Evolutionary conservation across 345 rosid species (phyloP), one percentile per base, ranked within the genome.

Genomic region (Pistacia atlantica): DNA sequence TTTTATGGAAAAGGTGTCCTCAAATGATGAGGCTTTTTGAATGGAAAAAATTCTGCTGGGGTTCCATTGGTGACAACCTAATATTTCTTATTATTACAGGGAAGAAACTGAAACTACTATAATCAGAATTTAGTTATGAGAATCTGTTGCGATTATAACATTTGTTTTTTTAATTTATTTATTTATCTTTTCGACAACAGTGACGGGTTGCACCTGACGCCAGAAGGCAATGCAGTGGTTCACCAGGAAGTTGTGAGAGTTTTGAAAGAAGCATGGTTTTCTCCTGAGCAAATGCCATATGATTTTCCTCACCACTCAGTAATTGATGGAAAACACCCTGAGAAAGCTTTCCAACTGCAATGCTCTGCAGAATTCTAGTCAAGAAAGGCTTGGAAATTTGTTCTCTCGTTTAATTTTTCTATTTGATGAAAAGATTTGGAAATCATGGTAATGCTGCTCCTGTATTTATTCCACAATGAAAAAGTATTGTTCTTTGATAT

Each of bases 201-300:
- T 11, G 99, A 93, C 72, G 99, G 97, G 16, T 77, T 93, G 75
- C 99, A 95, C 86, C 85, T 90, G 82, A 93, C 94, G 4, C 84
- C 88, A 25, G 85, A 89, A 79, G 98, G 97, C 77, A 95, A 22
- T 22, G 25, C 25, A 22, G 25, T 22, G 25, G 25, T 22, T 22
- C 25, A 22, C 25, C 25, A 22, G 25, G 25, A 93, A 85, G 91
- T 90, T 70, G 77, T 75, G 49, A 80, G 79, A 62, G 91, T 86
- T 52, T 90, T 90, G 74, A 80, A 56, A 58, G 94, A 85, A 85
- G 91, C 97, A 59, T 80, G 93, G 93, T 91, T 92, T 60, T 55
- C 83, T 35, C 90, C 98, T 58, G 90, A 73, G 52, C 96, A 83
- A 79, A 92, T 92, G 96, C 93, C 97, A 0, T 55, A 57, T n/a